Base-by-base conservation (phyloP, 345 rosid species). In the Microthlaspi erraticum region DNA sequence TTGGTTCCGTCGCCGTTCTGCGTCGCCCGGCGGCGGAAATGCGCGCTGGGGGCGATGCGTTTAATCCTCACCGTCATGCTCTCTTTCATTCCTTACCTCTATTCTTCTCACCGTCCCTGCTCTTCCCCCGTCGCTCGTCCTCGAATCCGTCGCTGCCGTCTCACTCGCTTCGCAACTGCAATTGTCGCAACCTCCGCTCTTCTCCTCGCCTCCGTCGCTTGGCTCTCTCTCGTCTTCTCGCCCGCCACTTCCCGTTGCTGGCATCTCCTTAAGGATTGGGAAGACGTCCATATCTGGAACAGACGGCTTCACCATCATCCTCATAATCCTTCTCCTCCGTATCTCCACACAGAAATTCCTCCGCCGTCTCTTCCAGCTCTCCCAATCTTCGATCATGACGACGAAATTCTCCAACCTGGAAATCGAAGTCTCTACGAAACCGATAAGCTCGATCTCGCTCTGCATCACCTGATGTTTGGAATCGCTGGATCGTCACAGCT, bases 201-300 rank as follows among this genome's bases (percentile, higher is more conserved):
- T 18, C 78, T 90, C 39, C 38, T 93, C 62, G 75, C 89, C 38
- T 81, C 92, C 79, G 71, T 82, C 57, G 93, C 90, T 7, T 93
- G 98, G 97, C 81, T 90, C 36, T 91, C 92, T 32, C 89, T 93
- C 43, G 87, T 93, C 50, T 90, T 88, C 80, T 85, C 93, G 5
- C 78, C 82, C 49, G 71, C 92, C 48, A 80, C 86, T 64, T 77
- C 77, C 45, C 90, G 77, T 32, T 78, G 83, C 70, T 86, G 86
- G 85, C 79, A 81, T 46, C 81, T 83, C 50, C 71, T 87, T 23
- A 79, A 51, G 70, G 74, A 85, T 37, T 83, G 88, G 86, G 86
- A 83, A 75, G 81, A 81, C 41, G 41, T 79, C 0, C 75, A 57
- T 56, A 29, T 76, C 54, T 76, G 79, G 79, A 63, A 70, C 65